These are phyloP conservation scores for Fremontodendron californicum DNA, from an alignment of 345 rosid species.

Conservation along the genomic window DNA sequence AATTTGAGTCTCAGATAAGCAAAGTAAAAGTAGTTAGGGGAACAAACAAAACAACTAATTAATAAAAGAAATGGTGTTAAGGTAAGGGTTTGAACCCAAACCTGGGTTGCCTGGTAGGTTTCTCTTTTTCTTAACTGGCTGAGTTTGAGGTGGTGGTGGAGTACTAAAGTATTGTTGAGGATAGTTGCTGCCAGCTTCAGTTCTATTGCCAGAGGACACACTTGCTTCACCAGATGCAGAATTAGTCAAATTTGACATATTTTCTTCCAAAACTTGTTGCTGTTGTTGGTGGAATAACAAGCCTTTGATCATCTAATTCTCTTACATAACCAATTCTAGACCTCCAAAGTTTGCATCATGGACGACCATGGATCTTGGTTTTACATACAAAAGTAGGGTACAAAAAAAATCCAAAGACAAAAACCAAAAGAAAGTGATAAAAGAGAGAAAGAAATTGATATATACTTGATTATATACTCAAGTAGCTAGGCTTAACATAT, in stretches of 20 bases:
- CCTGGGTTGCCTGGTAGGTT: constrained; percentile 97
- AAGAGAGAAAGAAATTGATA: constrained; percentile 22
- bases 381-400: not conserved
- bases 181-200: constrained; percentile 40
- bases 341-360: constrained; percentile 21
- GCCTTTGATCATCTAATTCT: constrained; percentile 42
- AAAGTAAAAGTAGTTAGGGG: not conserved
- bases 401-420: constrained; percentile 17
- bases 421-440: constrained; percentile 13
- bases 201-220: constrained; percentile 69
- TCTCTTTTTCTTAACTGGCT: constrained; percentile 64
- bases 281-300: constrained; percentile 47
- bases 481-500: constrained; percentile 10
- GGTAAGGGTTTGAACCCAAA: constrained; percentile 8
- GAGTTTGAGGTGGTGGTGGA: constrained; percentile 40
- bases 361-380: constrained; percentile 20
- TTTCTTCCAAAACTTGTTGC: constrained; percentile 41
- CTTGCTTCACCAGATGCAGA: constrained; percentile 79
- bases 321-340: constrained; percentile 1
- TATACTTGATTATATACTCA: constrained; percentile 20
- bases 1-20: not conserved
- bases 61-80: not conserved
- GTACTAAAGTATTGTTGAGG: constrained; percentile 39
- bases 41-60: not conserved
- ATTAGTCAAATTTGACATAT: constrained; percentile 94